phyloP scores from a whole-genome alignment of 257 asterid genomes.

The Thymus mandschuricus region DNA sequence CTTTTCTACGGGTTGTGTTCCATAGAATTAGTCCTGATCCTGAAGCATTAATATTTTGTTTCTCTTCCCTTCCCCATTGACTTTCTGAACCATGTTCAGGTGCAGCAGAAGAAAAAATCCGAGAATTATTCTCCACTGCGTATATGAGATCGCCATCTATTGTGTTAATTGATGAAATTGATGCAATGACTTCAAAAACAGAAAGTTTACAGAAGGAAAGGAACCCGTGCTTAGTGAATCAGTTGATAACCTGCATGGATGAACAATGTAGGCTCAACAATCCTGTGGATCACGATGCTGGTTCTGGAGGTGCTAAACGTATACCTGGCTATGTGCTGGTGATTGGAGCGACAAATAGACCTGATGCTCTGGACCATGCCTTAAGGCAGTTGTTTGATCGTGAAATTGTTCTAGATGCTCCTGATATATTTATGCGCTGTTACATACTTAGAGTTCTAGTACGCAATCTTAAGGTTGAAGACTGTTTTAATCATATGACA shows the following conservation, averaged over 20 bases:
- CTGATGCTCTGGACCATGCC: constrained; percentile 79
- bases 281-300: constrained; percentile 33
- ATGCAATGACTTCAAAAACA: constrained; percentile 60
- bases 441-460: constrained; percentile 69
- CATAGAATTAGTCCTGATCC: neutral
- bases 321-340: constrained; percentile 71
- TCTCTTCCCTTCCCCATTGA: neutral
- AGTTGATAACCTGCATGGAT: constrained; percentile 88
- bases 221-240: constrained; percentile 78
- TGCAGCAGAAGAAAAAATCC: constrained; percentile 83
- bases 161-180: constrained; percentile 69
- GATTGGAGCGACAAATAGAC: constrained; percentile 86
- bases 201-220: constrained; percentile 71
- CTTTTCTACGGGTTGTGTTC: neutral
- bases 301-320: constrained; percentile 38
- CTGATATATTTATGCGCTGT: constrained; percentile 63
- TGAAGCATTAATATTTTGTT: too few relatives aligned
- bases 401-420: constrained; percentile 53
- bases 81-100: constrained; percentile 42
- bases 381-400: constrained; percentile 90
- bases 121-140: constrained; percentile 77
- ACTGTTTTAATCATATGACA: constrained; percentile 67
- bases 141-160: constrained; percentile 80
- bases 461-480: constrained; percentile 67
- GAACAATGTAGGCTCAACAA: constrained; percentile 52